Conservation (phyloP, 306 rosid species). For the Glycine latifolia region DNA sequence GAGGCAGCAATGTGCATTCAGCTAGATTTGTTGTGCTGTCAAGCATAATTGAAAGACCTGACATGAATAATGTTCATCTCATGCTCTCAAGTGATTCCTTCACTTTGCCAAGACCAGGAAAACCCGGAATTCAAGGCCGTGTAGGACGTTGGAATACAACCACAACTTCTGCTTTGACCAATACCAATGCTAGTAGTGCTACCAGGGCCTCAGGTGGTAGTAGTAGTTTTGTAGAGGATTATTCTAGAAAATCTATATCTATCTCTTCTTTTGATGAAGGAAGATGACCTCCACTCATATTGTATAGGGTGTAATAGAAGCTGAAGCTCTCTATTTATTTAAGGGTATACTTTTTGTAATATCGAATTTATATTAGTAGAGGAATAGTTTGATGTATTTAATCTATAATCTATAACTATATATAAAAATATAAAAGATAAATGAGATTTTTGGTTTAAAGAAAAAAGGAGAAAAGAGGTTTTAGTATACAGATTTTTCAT, state of each 20-base stretch:
- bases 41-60: constrained; percentile 71
- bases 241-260: constrained; percentile 82
- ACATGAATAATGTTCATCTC: constrained; percentile 83
- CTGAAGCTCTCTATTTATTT: not conserved
- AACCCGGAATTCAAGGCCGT: constrained; percentile 86
- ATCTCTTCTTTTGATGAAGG: constrained; percentile 81
- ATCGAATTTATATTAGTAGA: not conserved
- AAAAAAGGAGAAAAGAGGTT: too few species aligned
- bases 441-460: too few species aligned
- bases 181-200: constrained; percentile 61
- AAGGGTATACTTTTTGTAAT: constrained; percentile 7
- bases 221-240: constrained; percentile 66
- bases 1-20: constrained; percentile 95
- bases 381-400: not conserved
- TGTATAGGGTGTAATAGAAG: constrained; percentile 2
- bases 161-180: constrained; percentile 58
- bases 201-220: constrained; percentile 66
- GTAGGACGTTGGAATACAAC: constrained; percentile 66
- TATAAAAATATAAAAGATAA: too few species aligned
- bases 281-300: constrained; percentile 47
- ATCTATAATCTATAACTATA: too few species aligned
- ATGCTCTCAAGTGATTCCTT: constrained; percentile 86
- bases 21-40: constrained; percentile 86
- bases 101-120: constrained; percentile 77
- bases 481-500: too few species aligned